phyloP scores from a whole-genome alignment of 2,329 filamentous ascomycete genomes.

The Alternaria viburni region DNA sequence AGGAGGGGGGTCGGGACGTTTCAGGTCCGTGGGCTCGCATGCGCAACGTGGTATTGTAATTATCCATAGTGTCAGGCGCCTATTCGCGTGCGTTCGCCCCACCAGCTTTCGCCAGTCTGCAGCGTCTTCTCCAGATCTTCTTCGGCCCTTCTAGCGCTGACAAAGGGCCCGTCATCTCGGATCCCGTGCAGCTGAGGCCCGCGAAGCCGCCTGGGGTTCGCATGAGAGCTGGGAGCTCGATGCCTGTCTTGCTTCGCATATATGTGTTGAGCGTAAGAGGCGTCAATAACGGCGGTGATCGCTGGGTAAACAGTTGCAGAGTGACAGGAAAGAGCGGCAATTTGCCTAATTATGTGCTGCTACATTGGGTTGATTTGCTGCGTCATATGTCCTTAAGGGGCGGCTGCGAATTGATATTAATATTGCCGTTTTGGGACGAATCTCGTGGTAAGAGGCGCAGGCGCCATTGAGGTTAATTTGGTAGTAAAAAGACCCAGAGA shows the following conservation, averaged over 20 bases:
- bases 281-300: background rate
- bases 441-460: background rate
- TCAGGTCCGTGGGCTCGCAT: conserved; percentile 8
- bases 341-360: conserved; percentile 4
- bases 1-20: conserved; percentile 4
- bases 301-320: background rate
- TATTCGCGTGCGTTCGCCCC: conserved; percentile 14
- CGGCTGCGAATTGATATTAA: conserved; percentile 7
- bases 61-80: conserved; percentile 18
- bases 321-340: background rate
- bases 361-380: background rate
- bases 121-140: conserved; percentile 24
- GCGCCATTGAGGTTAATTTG: background rate
- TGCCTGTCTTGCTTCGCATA: conserved; percentile 3
- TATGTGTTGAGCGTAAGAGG: conserved; percentile 5
- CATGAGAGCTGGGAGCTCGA: conserved; percentile 8
- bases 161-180: conserved; percentile 19
- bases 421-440: conserved; percentile 1
- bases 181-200: conserved; percentile 16
- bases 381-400: background rate
- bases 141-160: conserved; percentile 27
- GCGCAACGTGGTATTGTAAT: conserved; percentile 19
- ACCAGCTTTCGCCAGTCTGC: conserved; percentile 5
- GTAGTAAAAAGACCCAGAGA: background rate
- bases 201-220: conserved; percentile 9